Base-by-base conservation (phyloP, 495 filamentous ascomycete genomes). In the Penicillium atrosanguineum region DNA sequence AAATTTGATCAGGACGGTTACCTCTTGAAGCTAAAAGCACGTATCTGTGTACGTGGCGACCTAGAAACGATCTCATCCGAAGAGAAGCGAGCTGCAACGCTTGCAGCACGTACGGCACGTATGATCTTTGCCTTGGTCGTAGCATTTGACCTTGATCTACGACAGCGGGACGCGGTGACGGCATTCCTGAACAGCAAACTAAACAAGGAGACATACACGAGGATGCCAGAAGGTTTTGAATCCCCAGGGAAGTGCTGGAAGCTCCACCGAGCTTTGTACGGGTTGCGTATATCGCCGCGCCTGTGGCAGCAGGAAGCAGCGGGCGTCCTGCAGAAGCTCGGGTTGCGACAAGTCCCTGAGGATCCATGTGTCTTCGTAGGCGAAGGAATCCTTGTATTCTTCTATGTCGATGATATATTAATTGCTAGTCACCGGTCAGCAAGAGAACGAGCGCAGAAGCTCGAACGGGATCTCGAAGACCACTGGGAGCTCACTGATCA, bases 11-110 rank as follows among this genome's bases (percentile, higher is more conserved):
- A 51, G 4, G 34, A 66, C 26, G 40, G 61, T 18, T 55, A 46
- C 19, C 52, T 69, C 6, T 29, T 40, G n/a, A 69, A 68, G 51
- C 57, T 48, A 19, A 70, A 70, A 47, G 63, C 67, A 28, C 8
- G 67, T 14, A 41, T 70, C 8, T 64, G 52, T 36, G 63, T 67
- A 5, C 49, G 59, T 50, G 61, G 67, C 21, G 62, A 71, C 49
- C 50, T 66, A 11, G 50, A 69, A 43, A 18, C 41, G 8, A 48
- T 56, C 39, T 47, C 14, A 3, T 7, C 15, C 7, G 20, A 46
- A 19, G 47, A 60, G 11, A 58, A 47, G 12, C 46, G 45, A 38
- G 53, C 63, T 14, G 54, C 54, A 18, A 67, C 63, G 14, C 46
- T 67, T 9, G 61, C 65, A 26, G 47, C 41, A 7, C 42, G 63